Base-by-base conservation (phyloP, 176 grass and related monocot species). In the Elaeis guineensis region DNA sequence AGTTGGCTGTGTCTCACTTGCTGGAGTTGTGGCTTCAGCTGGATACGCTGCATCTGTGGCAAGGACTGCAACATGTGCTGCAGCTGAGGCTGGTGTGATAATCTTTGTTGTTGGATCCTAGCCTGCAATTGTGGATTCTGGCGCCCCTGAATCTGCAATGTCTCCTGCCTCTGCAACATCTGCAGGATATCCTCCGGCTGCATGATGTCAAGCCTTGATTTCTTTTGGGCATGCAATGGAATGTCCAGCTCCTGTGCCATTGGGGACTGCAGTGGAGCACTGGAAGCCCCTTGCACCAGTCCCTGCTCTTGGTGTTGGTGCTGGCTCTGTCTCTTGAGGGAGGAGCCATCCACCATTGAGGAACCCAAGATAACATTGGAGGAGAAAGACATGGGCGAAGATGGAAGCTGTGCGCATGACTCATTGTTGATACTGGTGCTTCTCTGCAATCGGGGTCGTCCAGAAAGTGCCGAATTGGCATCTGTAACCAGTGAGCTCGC, bases 331-430 rank as follows among this genome's bases (percentile, higher is more conserved):
- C 93, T 88, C 54, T 85, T 77, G 57, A 90, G 85, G 57, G 82
- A 78, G 50, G 75, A 81, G 59, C 89, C 88, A 71, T 98, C 88
- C 72, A 93, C 80, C 55, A 93, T 85, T 54, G 94, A 93, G 49
- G 94, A 89, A 56, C 87, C 82, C 61, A 88, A 98, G 54, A 89
- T 83, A 66, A 92, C 90, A 77, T 87, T 98, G 50, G 94, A 98
- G 55, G 94, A 98, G 80, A 98, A 98, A 17, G 94, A 98, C 76
- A 98, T 93, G 29, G 94, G 94, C n/a, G 94, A 98, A 53, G 94
- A 82, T 68, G 94, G 94, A 49, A 98, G 74, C 57, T 78, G 84
- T 77, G 76, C 85, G 60, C 83, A 92, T 17, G 93, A 89, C 28
- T 98, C 94, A 55, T 72, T 86, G 63, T 92, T 89, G 78, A 92